Base-by-base conservation (phyloP, 2,329 filamentous ascomycete species). In the Neonectria hederae region DNA sequence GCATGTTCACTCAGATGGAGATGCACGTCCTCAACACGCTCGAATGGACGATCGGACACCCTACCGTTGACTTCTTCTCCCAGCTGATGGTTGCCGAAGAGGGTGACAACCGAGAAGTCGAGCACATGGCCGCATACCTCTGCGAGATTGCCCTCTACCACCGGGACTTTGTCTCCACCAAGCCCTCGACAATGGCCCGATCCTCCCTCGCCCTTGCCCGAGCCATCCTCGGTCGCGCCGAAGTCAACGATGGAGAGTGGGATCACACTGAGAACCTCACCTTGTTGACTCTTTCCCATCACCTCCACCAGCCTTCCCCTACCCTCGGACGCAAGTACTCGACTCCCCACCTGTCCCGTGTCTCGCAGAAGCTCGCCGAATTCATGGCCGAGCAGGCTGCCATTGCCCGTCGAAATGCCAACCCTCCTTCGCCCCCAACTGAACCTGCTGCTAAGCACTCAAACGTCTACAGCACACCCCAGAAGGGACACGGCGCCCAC, bases 1-100 rank as follows among this genome's bases (percentile, higher is more conserved):
- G 97, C 82, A 99, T 99, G 96, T 99, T 99, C 83, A 95, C 94
- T 11, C 96, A 99, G 81, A 99, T 99, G 96, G 96, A 99, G 83
- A 98, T 97, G 94, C 96, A 99, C 79, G 95, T 99, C 40, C 87
- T 99, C 73, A 97, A 97, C 82, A 99, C 96, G 1, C 87, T 99
- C 64, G 93, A 97, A 78, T 99, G 96, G 96, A 89, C 91, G 71
- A 92, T 99, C 71, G 96, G 96, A 59, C 95, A 98, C 81, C 94
- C 96, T 1, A 98, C 96, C 28, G 92, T 97, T 70, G 95, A 98
- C 80, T 92, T 91, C 78, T 99, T 97, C 82, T 87, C 97, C 51
- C 92, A 97, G 76, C 83, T 97, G 66, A 93, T 95, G 66, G 87
- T 97, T 42, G 87, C 92, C 49, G 93, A 97, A 78, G 92, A 92